These are phyloP conservation scores for Heliamphora pulchella DNA, from an alignment of 179 eudicot genomes.

Conservation along the genomic window DNA sequence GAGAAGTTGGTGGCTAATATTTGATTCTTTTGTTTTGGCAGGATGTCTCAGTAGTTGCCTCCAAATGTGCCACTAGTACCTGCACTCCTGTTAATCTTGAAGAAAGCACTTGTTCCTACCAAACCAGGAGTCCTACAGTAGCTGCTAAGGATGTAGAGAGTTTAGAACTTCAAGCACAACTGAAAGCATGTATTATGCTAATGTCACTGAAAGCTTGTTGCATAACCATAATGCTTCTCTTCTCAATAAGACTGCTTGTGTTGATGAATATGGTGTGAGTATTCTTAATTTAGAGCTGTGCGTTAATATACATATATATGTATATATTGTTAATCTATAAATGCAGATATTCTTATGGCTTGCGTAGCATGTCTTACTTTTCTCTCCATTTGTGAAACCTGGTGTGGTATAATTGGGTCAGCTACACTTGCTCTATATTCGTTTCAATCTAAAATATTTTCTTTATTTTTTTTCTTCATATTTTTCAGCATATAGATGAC, in stretches of 20 bases:
- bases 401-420: background rate
- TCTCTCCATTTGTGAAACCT: background rate
- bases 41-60: slow-evolving; percentile 42
- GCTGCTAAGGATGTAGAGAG: slow-evolving; percentile 26
- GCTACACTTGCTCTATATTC: no score
- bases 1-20: slow-evolving; percentile 12
- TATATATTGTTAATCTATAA: background rate
- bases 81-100: slow-evolving; percentile 45
- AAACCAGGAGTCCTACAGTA: slow-evolving; percentile 38
- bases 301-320: background rate
- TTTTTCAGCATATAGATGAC: no score
- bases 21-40: slow-evolving; percentile 24
- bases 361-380: background rate
- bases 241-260: slow-evolving; percentile 19
- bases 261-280: slow-evolving; percentile 35
- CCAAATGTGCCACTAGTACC: slow-evolving; percentile 33
- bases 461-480: no score
- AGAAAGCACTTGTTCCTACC: slow-evolving; percentile 58
- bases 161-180: slow-evolving; percentile 27
- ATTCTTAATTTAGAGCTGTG: background rate
- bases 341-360: background rate
- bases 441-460: no score
- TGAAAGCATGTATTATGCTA: slow-evolving; percentile 25
- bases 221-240: slow-evolving; percentile 13
- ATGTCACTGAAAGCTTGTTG: slow-evolving; percentile 20